Base-by-base conservation (phyloP, 805 yeast genomes). In the Nakazawaea wyomingensis region DNA sequence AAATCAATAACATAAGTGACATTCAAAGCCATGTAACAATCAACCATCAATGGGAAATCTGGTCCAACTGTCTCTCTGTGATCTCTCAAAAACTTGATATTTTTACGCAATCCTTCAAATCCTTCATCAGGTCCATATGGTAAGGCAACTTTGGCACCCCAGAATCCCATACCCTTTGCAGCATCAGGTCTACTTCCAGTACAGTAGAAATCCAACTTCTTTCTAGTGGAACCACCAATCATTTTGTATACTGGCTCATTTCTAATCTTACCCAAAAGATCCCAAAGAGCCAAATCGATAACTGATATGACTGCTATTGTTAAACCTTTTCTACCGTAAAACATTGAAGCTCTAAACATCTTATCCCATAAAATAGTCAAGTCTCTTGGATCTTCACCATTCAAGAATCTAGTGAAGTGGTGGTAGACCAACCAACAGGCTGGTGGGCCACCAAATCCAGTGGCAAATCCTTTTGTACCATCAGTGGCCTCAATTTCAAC, bases 41-140 rank as follows among this genome's bases (percentile, higher is more conserved):
- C 78, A 37, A 72, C 76, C 75, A 72, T 71, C 38, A 72, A 49
- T 44, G 78, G 78, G 65, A 69, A 72, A 50, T 71, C 76, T 10
- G 74, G 74, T 18, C 78, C 78, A 36, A 72, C 72, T 2, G 64
- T 46, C 39, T 68, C 61, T 40, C 78, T 62, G 50, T 71, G 74
- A 44, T 65, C 61, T 21, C 55, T 56, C 35, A 72, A 58, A 50
- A 70, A 71, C 48, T 65, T 72, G 48, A 71, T 68, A 44, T 72
- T 71, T 55, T 71, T 70, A 39, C 57, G 54, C 37, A 72, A 55
- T 16, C 77, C 76, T 41, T 48, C 62, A 48, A 61, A 68, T n/a
- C 76, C 77, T 52, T 72, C 76, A 51, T 66, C 74, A 13, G 77
- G 75, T 17, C 76, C 72, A 48, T 58, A 69, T 35, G 77, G 77